Evolutionary conservation across 305 asterid species (phyloP).

Genomic region (Fraxinus albicans): DNA sequence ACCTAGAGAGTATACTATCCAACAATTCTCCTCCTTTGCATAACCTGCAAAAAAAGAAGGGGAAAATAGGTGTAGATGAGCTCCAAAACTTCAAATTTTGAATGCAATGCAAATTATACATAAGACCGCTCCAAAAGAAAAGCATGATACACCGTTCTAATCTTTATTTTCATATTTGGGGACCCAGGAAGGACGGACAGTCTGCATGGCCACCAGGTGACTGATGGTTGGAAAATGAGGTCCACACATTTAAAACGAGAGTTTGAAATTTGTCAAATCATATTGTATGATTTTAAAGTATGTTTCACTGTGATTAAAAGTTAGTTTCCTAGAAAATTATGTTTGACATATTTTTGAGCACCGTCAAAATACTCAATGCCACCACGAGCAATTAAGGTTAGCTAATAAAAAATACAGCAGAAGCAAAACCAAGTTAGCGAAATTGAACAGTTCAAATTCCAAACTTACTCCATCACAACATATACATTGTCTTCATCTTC

Average conservation of each 20-base stretch:
- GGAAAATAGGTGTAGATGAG: constrained; percentile 1
- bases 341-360: not conserved
- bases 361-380: not conserved
- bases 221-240: not conserved
- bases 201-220: not conserved
- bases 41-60: constrained; percentile 41
- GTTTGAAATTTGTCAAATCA: not conserved
- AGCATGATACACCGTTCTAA: not conserved
- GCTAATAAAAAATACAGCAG: not conserved
- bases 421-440: not conserved
- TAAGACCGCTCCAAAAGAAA: not conserved
- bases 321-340: not conserved
- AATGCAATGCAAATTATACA: not conserved
- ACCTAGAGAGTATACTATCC: constrained; percentile 58
- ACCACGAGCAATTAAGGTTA: not conserved
- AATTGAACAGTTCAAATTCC: constrained; percentile 10
- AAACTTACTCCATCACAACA: constrained; percentile 83
- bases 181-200: not conserved
- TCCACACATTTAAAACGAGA: not conserved
- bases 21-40: constrained; percentile 52
- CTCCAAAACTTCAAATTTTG: not conserved
- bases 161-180: not conserved
- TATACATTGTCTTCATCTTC: constrained; percentile 82
- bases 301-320: not conserved
- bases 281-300: not conserved